phyloP scores from a whole-genome alignment of 2,329 filamentous ascomycete species.

The Thielaviopsis cerberus region DNA sequence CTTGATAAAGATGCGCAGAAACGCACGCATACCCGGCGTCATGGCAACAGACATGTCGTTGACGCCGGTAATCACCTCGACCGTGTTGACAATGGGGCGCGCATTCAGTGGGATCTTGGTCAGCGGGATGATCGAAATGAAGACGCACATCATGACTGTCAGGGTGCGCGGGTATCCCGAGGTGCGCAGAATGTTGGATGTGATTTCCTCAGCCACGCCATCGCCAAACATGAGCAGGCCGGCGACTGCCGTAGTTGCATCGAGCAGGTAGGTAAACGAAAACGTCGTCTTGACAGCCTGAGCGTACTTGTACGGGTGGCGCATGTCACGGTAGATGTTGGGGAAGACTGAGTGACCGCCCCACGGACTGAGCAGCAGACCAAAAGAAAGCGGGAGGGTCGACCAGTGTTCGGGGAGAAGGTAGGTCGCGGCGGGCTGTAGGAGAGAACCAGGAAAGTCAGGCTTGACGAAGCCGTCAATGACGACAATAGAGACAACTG shows the following conservation, averaged over 20 bases:
- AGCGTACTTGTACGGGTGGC: conserved; percentile 62
- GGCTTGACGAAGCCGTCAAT: conserved; percentile 75
- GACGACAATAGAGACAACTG: conserved; percentile 69
- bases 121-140: conserved; percentile 80
- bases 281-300: conserved; percentile 65
- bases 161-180: conserved; percentile 54
- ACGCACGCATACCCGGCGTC: conserved; percentile 19
- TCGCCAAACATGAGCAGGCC: conserved; percentile 93
- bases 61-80: conserved; percentile 65
- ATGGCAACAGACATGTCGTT: conserved; percentile 28
- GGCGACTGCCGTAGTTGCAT: conserved; percentile 62
- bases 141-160: conserved; percentile 64
- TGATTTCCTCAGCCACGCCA: conserved; percentile 71
- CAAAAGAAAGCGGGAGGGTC: conserved; percentile 72
- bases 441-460: conserved; percentile 60
- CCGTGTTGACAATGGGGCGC: conserved; percentile 68
- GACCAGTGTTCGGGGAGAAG: conserved; percentile 74
- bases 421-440: conserved; percentile 60
- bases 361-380: conserved; percentile 66
- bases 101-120: conserved; percentile 89
- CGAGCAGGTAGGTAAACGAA: conserved; percentile 69
- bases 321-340: conserved; percentile 51
- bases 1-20: conserved; percentile 32
- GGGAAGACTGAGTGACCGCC: conserved; percentile 56
- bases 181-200: conserved; percentile 66